These are phyloP conservation scores for Grigorovia transvaalensis DNA, from an alignment of 805 yeast species.

Conservation along the genomic window DNA sequence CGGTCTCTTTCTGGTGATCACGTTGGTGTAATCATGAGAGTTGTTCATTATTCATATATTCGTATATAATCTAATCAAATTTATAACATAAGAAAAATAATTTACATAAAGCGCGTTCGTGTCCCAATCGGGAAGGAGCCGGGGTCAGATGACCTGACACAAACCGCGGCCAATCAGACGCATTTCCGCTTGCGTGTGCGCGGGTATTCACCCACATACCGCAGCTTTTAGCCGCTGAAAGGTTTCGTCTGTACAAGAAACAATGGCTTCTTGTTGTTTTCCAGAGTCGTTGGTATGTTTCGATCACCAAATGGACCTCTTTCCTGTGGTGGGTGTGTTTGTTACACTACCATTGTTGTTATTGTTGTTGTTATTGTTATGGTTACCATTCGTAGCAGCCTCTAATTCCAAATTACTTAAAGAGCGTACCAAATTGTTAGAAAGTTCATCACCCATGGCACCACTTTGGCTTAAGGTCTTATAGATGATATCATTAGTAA, in stretches of 20 bases:
- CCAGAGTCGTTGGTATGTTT: neutral
- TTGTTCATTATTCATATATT: neutral
- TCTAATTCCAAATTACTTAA: conserved; percentile 26
- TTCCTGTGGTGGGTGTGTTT: neutral
- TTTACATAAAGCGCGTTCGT: neutral
- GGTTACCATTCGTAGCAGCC: conserved; percentile 1
- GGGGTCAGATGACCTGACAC: neutral
- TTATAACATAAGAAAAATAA: neutral
- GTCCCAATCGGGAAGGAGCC: neutral
- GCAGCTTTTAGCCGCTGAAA: too few relatives aligned
- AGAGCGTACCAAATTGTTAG: conserved; percentile 25
- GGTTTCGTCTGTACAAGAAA: too few relatives aligned
- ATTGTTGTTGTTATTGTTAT: conserved; percentile 1
- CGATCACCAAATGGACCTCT: neutral
- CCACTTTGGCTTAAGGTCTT: conserved; percentile 3
- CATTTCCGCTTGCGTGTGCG: neutral
- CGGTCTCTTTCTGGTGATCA: conserved; percentile 1
- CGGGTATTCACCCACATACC: too few relatives aligned
- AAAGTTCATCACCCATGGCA: conserved; percentile 8
- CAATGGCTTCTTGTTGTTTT: too few relatives aligned
- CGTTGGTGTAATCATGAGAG: neutral
- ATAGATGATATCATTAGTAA: conserved; percentile 1
- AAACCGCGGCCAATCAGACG: too few relatives aligned
- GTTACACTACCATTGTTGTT: neutral
- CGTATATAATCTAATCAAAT: neutral